phyloP scores from a whole-genome alignment of 176 grass and related monocot species.

The Rhynchospora pubera region DNA sequence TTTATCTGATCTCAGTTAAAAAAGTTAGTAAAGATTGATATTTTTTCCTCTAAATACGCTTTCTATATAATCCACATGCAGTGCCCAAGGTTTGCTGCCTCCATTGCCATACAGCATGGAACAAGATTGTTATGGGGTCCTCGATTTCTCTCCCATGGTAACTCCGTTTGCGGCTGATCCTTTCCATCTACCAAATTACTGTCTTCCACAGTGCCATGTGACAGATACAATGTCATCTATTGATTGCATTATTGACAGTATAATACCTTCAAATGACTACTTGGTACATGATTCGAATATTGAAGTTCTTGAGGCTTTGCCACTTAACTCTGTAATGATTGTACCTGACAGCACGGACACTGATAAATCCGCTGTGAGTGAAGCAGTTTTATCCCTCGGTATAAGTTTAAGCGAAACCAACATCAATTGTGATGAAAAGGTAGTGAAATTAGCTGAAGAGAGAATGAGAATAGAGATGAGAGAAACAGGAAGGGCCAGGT shows the following conservation, averaged over 20 bases:
- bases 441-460: not conserved
- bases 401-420: not conserved
- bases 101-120: slow-evolving; percentile 9
- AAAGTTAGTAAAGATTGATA: not conserved
- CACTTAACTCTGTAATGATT: not conserved
- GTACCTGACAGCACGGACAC: not conserved
- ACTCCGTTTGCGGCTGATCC: not conserved
- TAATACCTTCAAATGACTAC: not conserved
- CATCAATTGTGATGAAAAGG: not conserved
- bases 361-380: not conserved
- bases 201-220: not conserved
- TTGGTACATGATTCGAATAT: not conserved
- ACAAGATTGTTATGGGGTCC: not conserved
- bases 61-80: not conserved
- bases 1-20: not conserved
- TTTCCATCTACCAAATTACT: not conserved
- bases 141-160: not conserved
- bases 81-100: not conserved
- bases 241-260: not conserved
- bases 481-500: slow-evolving; percentile 27
- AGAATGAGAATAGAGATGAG: not conserved
- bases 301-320: not conserved
- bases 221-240: not conserved
- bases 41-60: not conserved
- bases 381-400: not conserved